Evolutionary conservation across 2,329 filamentous ascomycete genomes (phyloP), one percentile per base, ranked within the genome.

Genomic region (Colletotrichum echinochloae): DNA sequence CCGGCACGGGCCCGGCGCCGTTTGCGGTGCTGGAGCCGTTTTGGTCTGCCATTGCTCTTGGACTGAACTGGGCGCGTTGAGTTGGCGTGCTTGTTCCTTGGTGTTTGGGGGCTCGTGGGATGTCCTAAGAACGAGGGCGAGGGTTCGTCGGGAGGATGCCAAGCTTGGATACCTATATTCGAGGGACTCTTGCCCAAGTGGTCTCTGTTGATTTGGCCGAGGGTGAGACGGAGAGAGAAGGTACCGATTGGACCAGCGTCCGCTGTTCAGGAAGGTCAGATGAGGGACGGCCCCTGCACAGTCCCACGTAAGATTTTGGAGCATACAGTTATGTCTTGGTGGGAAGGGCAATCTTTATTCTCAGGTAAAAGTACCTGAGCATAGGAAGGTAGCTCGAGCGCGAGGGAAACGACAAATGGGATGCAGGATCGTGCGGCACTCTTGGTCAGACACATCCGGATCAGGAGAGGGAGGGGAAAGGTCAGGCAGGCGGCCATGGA

Each of bases 111-210:
- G 46, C 28, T 62, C 16, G 56, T 30, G 16, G 28, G n/a, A 46
- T 12, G 8, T 9, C 44, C 33, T 12, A 14, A 28, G 52, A 49
- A 37, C 35, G 48, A n/a, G n/a, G 56, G 46, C 41, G 37, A 52
- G 28, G 35, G 48, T 65, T 65, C 66, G 60, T 65, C 66, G 44
- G 61, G 54, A 49, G 37, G 54, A 39, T 30, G 18, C 39, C 30
- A 46, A 68, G 44, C 60, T 35, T 48, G 37, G 44, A 59, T 59
- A n/a, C n/a, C n/a, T 68, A 33, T 41, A 18, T 26, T 23, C 20
- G n/a, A 23, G 20, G 28, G 54, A 41, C 44, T 65, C 52, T 44
- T 48, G 54, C 46, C 18, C 16, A 28, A 51, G 39, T 30, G 39
- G 39, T 56, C 14, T 59, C 16, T 23, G 55, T 26, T 30, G 55